Evolutionary conservation across 805 yeast genomes (phyloP), one percentile per base, ranked within the genome.

Genomic region (Sungouiozyma intestinalis): DNA sequence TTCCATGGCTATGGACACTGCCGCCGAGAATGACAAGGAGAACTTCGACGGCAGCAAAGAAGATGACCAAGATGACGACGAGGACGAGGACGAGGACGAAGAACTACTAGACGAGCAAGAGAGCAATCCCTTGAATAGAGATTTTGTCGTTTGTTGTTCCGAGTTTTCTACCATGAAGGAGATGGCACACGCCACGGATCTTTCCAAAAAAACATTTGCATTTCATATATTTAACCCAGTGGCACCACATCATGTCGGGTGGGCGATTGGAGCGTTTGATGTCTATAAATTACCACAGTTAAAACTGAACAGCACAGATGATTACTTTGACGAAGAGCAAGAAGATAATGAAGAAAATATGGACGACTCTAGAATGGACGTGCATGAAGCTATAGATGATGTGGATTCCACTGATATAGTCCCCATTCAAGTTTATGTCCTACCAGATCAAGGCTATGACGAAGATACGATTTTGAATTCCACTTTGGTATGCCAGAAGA

Each of bases 191-290:
- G 79, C 87, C 0, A 67, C 76, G 4, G 94, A 87, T 58, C 58
- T 74, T 31, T 70, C 81, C 3, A 85, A 85, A 55, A 90, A 87
- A 51, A 69, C 80, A 1, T 86, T 76, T 39, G 70, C 77, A 16
- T 90, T 79, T 69, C 77, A 80, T 14, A 66, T 85, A 7, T 80
- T 79, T 55, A 84, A 80, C 42, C 95, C 97, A 1, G 82, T 86
- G 1, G 81, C 94, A 32, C 85, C 98, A 1, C 97, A 88, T 51
- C 97, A 90, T 60, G 70, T 92, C 16, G 97, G 97, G 0, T 92
- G 94, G 80, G 88, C 95, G 0, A 75, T 87, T 3, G 98, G 97
- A 0, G 81, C 95, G 2, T 92, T 90, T 58, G 79, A 79, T 35
- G 74, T 74, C 64, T 21, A 65, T 56, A 49, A 44, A n/a, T 38